phyloP scores from a whole-genome alignment of 179 eudicot species.

The Carnegiea gigantea region DNA sequence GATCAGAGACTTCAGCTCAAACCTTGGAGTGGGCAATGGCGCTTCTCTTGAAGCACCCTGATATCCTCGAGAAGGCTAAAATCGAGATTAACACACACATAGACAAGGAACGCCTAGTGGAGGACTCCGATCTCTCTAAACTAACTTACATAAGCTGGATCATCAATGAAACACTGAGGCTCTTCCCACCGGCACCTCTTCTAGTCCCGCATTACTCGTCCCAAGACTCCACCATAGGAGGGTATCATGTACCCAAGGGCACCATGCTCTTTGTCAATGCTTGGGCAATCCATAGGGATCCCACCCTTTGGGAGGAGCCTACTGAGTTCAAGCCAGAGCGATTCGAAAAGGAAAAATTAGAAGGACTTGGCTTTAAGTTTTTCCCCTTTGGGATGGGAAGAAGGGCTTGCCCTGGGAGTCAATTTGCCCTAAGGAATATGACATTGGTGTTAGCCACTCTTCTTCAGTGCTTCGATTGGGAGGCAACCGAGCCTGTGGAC shows the following conservation, averaged over 20 bases:
- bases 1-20: neutral
- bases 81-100: neutral
- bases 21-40: conserved; percentile 12
- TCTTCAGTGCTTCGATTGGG: conserved; percentile 16
- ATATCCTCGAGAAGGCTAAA: neutral
- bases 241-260: neutral
- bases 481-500: neutral
- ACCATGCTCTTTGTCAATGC: conserved; percentile 9
- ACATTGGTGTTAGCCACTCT: conserved; percentile 8
- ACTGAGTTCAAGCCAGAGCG: neutral
- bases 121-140: neutral
- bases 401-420: conserved; percentile 12
- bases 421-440: conserved; percentile 4
- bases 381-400: conserved; percentile 12
- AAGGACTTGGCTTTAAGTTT: neutral
- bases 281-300: conserved; percentile 11
- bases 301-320: conserved; percentile 2
- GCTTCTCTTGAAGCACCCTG: neutral
- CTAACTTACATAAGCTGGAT: conserved; percentile 2
- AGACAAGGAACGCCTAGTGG: neutral
- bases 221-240: conserved; percentile 5
- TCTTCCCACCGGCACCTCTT: conserved; percentile 5
- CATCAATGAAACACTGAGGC: conserved; percentile 1
- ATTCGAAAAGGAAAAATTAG: neutral
- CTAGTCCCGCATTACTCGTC: conserved; percentile 17